Evolutionary conservation across 73 alveolate species (phyloP).

Genomic region (Symbiodinium pilosum): DNA sequence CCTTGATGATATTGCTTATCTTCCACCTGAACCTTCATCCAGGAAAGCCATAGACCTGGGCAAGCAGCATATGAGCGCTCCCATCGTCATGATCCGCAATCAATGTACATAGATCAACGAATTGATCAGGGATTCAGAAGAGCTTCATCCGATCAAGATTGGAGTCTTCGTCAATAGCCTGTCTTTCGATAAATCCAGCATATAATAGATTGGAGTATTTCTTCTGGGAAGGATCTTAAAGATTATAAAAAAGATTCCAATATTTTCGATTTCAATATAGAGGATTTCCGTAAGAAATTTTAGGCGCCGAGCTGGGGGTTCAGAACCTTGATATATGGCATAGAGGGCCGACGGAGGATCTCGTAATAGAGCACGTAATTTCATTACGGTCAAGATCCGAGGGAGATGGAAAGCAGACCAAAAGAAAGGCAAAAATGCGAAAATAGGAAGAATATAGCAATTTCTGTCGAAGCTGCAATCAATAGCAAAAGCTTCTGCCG

Average conservation of each 20-base stretch:
- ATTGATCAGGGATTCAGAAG: background rate
- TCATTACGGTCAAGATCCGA: background rate
- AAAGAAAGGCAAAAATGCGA: background rate
- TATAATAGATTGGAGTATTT: background rate
- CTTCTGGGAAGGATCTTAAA: background rate
- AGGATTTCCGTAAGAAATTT: background rate
- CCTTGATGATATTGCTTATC: background rate
- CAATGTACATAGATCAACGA: background rate
- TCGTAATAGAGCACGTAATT: background rate
- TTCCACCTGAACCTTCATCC: slow-evolving; percentile 16
- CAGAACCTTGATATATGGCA: background rate
- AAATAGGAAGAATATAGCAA: background rate
- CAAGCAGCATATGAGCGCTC: background rate
- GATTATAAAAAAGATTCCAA: background rate
- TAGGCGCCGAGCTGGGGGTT: background rate
- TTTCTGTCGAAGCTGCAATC: background rate
- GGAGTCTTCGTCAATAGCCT: slow-evolving; percentile 50
- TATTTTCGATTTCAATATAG: background rate
- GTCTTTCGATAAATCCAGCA: background rate
- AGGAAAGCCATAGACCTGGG: background rate
- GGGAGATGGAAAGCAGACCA: slow-evolving; percentile 31
- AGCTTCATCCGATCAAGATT: slow-evolving; percentile 4
- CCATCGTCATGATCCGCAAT: background rate
- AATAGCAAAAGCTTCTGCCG: background rate
- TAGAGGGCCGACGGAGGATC: slow-evolving; percentile 4